Evolutionary conservation across 164 flowering plant species (phyloP).

Genomic region (Cinnamomum chago): DNA sequence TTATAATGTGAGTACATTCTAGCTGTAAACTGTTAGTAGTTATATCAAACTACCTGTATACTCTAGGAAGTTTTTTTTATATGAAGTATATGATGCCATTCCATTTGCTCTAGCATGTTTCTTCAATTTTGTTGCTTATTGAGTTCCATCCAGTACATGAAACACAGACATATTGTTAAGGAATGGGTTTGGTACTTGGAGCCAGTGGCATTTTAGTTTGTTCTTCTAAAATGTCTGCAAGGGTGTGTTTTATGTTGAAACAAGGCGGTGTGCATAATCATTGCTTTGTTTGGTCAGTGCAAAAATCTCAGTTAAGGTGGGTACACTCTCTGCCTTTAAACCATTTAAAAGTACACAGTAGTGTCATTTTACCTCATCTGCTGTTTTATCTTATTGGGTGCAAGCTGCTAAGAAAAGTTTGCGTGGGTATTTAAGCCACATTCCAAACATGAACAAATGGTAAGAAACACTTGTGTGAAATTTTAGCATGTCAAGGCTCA

Average conservation of each 20-base stretch:
- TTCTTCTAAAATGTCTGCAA: too few species aligned
- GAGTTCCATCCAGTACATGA: not conserved
- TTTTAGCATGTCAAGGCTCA: too few species aligned
- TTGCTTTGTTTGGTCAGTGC: too few species aligned
- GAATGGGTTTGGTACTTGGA: not conserved
- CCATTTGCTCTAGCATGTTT: not conserved
- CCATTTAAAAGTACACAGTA: too few species aligned
- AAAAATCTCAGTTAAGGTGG: too few species aligned
- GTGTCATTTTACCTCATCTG: not conserved
- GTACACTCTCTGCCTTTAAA: too few species aligned
- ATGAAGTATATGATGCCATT: too few species aligned
- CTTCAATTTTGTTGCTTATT: not conserved
- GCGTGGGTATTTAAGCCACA: not conserved
- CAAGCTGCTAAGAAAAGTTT: not conserved
- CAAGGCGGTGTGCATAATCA: too few species aligned
- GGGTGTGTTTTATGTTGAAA: too few species aligned
- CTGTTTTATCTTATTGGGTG: not conserved
- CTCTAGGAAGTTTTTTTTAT: not conserved
- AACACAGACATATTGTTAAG: not conserved
- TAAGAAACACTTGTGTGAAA: too few species aligned
- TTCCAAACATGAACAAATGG: too few species aligned
- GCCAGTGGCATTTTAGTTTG: not conserved
- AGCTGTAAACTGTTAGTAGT: not conserved
- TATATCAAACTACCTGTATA: not conserved
- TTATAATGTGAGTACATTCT: not conserved